Base-by-base conservation (phyloP, 1,284 basidiomycete genomes). In the Ustilago loliicola region DNA sequence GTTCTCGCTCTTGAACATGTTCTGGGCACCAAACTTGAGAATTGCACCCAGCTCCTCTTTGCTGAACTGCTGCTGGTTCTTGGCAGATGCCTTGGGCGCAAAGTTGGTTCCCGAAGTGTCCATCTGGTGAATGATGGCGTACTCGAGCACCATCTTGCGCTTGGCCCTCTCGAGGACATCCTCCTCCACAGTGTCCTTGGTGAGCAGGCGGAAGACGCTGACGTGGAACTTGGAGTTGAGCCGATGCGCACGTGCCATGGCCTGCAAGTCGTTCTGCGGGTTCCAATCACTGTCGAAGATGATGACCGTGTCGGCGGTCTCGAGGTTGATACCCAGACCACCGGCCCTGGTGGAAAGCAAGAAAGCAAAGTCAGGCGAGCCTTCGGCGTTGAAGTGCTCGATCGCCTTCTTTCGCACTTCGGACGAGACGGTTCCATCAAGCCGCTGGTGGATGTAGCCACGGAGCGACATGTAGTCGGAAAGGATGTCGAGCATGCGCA, bases 261-360 rank as follows among this genome's bases (percentile, higher is more conserved):
- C 97, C 87, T 99, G 97, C 47, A 95, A 94, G 87, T 99, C 97
- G 86, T 99, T 99, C 32, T 85, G 84, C 9, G 84, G 97, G 87
- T 99, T 99, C 97, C 97, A 99, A 85, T 99, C 97, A 84, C 97
- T 95, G 86, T 99, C 97, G 86, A 98, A 98, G 87, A 99, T 99
- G 66, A 99, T 89, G 76, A 99, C 97, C 1, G 97, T 98, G 62
- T 86, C 85, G 25, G 97, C 97, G 1, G 96, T 96, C 1, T 96
- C 99, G 64, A 99, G 88, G 86, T 99, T 99, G 89, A 99, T 99
- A 83, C 97, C 97, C 64, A 99, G 89, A 72, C 97, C 97, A 87
- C 97, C 97, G 27, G 97, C 97, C 66, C 96, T 91, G 0, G 97
- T 99, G 86, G 95, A 83, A 23, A 85, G 80, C 36, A 87, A 60